Evolutionary conservation across 73 alveolate genomes (phyloP).

Genomic region (Uronychia setigera): DNA sequence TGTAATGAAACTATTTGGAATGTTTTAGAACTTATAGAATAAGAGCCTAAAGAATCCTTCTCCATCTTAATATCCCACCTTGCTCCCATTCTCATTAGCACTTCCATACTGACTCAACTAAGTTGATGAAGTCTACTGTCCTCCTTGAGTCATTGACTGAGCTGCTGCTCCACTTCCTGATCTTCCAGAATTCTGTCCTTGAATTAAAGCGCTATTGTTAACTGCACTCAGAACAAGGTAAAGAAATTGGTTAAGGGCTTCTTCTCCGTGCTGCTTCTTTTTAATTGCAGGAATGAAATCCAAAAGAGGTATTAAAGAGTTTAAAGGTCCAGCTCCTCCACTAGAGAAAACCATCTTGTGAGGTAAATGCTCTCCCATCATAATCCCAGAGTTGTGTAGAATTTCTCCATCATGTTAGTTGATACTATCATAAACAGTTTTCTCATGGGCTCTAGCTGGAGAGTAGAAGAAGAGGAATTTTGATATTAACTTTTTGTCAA

Average conservation of each 20-base stretch:
- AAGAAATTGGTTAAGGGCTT: background rate
- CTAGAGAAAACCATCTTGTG: background rate
- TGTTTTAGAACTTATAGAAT: conserved; percentile 22
- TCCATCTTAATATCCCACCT: background rate
- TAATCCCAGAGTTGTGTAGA: conserved; percentile 46
- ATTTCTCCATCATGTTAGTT: conserved; percentile 46
- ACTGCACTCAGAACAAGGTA: background rate
- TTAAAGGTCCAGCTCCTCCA: conserved; percentile 42
- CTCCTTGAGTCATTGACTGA: no score
- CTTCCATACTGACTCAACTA: no score
- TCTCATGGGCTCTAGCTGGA: conserved; percentile 48
- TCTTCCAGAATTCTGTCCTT: background rate
- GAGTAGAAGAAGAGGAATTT: conserved; percentile 35
- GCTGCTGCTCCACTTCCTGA: conserved; percentile 4
- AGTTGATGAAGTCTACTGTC: no score
- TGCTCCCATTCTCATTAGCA: no score
- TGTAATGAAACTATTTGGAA: conserved; percentile 30
- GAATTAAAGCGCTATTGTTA: background rate
- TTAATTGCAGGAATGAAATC: conserved; percentile 20
- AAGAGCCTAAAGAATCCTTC: conserved; percentile 28
- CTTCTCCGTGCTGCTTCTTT: background rate
- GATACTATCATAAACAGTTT: conserved; percentile 41
- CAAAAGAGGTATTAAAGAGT: conserved; percentile 29
- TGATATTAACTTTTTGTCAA: conserved; percentile 35
- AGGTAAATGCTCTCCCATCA: background rate